Evolutionary conservation across 2,329 filamentous ascomycete species (phyloP).

Genomic region (Phialophora verrucosa): DNA sequence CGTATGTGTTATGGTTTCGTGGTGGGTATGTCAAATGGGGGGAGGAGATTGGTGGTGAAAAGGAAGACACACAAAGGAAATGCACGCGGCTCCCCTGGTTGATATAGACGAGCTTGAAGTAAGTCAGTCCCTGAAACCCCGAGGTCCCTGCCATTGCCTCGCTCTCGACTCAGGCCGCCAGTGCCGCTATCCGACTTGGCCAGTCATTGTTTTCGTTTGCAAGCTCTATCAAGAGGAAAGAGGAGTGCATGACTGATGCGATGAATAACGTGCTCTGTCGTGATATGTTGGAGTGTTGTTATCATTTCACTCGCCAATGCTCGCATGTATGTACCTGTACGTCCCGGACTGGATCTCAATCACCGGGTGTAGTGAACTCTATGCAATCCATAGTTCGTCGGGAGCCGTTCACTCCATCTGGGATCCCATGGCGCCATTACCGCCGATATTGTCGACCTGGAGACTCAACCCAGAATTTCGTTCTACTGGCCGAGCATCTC

Average conservation of each 20-base stretch:
- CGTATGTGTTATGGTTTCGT: background rate
- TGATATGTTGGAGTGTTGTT: background rate
- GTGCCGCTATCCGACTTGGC: background rate
- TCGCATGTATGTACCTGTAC: background rate
- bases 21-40: background rate
- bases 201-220: background rate
- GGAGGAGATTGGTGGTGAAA: background rate
- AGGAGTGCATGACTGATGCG: background rate
- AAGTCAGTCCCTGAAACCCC: background rate
- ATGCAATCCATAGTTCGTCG: background rate
- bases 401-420: background rate
- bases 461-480: background rate
- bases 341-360: background rate
- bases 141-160: background rate
- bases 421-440: conserved; percentile 3
- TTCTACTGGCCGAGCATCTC: background rate
- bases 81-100: background rate
- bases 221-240: background rate
- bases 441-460: background rate
- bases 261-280: background rate
- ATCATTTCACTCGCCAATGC: background rate
- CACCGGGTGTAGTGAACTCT: background rate
- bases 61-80: background rate
- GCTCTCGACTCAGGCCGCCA: background rate
- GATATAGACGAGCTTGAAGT: background rate